These are phyloP conservation scores for Podaxis sp. DNA, from an alignment of 768 basidiomycete genomes.

Conservation along the genomic window DNA sequence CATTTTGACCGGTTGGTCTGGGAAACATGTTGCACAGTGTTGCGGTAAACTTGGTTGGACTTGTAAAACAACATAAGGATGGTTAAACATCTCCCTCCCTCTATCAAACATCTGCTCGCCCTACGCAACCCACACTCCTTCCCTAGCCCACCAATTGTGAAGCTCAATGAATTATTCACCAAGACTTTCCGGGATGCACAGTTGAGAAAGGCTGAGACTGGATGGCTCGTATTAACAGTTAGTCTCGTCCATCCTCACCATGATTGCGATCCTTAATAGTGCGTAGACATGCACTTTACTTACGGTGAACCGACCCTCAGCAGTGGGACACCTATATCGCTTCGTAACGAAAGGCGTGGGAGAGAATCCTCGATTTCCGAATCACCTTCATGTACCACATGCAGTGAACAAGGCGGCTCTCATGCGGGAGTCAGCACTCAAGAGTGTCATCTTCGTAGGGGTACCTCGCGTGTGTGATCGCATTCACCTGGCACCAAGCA, in stretches of 20 bases:
- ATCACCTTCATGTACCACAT: conserved; percentile 41
- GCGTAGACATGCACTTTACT: conserved; percentile 78
- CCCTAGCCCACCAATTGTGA: conserved; percentile 49
- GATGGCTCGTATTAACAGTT: conserved; percentile 80
- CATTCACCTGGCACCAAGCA: neutral
- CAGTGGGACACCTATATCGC: conserved; percentile 76
- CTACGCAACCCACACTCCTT: conserved; percentile 60
- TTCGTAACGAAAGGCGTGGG: conserved; percentile 55
- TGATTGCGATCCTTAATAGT: conserved; percentile 15
- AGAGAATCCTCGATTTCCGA: conserved; percentile 31
- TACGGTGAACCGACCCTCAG: conserved; percentile 75
- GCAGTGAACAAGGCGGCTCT: conserved; percentile 72
- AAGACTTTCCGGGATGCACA: conserved; percentile 65
- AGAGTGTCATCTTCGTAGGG: conserved; percentile 86
- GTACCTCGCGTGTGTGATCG: conserved; percentile 68
- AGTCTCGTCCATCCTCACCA: conserved; percentile 18
- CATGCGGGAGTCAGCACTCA: conserved; percentile 87
- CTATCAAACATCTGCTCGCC: conserved; percentile 69
- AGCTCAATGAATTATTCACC: conserved; percentile 51
- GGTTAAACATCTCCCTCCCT: conserved; percentile 51
- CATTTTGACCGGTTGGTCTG: neutral
- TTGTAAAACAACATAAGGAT: conserved; percentile 17
- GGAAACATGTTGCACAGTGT: neutral
- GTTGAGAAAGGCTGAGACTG: conserved; percentile 60
- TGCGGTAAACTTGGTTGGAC: neutral